Evolutionary conservation across 2,329 filamentous ascomycete genomes (phyloP), one percentile per base, ranked within the genome.

Genomic region (Pseudocercospora cruenta): DNA sequence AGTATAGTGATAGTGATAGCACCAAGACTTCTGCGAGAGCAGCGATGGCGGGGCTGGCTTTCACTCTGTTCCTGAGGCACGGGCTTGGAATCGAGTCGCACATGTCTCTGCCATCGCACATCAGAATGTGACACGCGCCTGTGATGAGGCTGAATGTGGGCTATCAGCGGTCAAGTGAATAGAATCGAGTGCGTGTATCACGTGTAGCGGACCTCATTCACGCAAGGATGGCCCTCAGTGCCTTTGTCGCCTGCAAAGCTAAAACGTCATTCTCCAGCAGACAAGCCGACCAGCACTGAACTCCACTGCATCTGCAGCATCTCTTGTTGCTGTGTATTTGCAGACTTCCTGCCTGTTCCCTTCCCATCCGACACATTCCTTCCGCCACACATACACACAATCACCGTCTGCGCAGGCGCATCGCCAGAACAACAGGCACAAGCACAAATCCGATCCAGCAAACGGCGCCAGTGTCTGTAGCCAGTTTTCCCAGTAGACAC

Each of bases 331-430:
- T 2, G 22, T 26, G 6, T 12, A 28, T 31, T 31, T n/a, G 19
- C 24, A 26, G 36, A 21, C n/a, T 39, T 22, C 22, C 45, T 39
- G 19, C n/a, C 43, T 54, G 43, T 16, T 21, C 12, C 49, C 59
- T 53, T 24, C 45, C 19, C 24, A 33, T 26, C 26, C 53, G 28
- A 22, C 33, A 21, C 55, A 36, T 58, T 39, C 31, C 31, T 43
- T 39, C 33, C 31, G 28, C 45, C 51, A 31, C 24, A 49, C 45
- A 24, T 24, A 26, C 45, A 53, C 59, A 53, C 59, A 43, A 36
- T 33, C 39, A 26, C 33, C 59, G 21, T 24, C 57, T 55, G 49
- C 63, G 58, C 63, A 31, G 33, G 63, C 63, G 63, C 63, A 65
- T 57, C 58, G 49, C 58, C 58, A 49, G 57, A 51, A 47, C 47